phyloP scores from a whole-genome alignment of 2,329 filamentous ascomycete species.

The Penicillium psychrosexuale region DNA sequence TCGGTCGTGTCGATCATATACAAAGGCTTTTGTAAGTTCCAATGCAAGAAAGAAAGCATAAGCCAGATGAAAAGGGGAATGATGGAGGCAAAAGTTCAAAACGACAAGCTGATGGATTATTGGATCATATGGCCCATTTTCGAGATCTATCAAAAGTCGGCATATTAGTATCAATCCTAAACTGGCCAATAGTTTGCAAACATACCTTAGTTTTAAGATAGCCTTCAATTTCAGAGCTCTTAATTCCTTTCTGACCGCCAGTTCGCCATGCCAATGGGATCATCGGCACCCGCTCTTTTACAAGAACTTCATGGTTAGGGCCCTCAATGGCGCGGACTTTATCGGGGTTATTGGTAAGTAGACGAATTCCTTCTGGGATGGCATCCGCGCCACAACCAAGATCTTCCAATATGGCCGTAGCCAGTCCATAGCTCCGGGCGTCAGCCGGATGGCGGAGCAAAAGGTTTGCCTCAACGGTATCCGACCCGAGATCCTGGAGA shows the following conservation, averaged over 20 bases:
- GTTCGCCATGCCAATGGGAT: conserved; percentile 88
- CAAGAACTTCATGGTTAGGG: conserved; percentile 79
- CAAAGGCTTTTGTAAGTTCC: conserved; percentile 12
- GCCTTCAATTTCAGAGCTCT: conserved; percentile 83
- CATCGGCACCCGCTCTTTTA: conserved; percentile 91
- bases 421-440: conserved; percentile 90
- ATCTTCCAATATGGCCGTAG: conserved; percentile 89
- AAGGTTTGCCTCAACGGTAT: conserved; percentile 95
- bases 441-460: conserved; percentile 89
- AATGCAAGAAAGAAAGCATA: conserved; percentile 11
- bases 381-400: conserved; percentile 66
- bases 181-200: conserved; percentile 12
- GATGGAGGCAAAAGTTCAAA: conserved; percentile 1
- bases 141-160: conserved; percentile 59
- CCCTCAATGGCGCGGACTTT: conserved; percentile 95
- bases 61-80: conserved; percentile 1
- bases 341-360: conserved; percentile 96
- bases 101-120: conserved; percentile 24
- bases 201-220: conserved; percentile 92
- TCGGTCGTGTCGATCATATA: conserved; percentile 25
- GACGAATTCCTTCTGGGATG: conserved; percentile 60
- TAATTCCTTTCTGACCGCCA: conserved; percentile 73
- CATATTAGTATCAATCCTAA: neutral
- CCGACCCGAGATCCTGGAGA: conserved; percentile 91
- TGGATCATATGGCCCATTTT: conserved; percentile 79